Base-by-base conservation (phyloP, 768 basidiomycete genomes). In the Gyrodon lividus region DNA sequence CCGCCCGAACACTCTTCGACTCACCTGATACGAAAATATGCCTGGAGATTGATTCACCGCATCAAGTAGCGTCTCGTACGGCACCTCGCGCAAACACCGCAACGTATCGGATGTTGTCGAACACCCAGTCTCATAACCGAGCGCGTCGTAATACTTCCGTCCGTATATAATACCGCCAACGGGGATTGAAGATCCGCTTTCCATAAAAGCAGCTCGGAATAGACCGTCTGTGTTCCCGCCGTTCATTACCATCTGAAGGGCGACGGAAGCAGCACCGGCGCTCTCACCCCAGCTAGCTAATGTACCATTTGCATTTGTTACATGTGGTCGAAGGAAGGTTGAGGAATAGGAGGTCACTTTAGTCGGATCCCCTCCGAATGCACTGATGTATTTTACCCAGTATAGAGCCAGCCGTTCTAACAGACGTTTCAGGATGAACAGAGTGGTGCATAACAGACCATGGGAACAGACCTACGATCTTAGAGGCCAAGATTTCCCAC, bases 361-460 rank as follows among this genome's bases (percentile, higher is more conserved):
- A 10, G n/a, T 59, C 17, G 70, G 72, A 54, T 79, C 80, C 13
- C 84, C 84, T 10, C 86, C 85, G 54, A 87, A 88, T 0, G 64
- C 63, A 13, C 57, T 70, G 39, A 87, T 84, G 56, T 87, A 79
- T 20, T 73, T 64, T 0, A 87, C 76, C 86, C 79, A 82, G 55
- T 72, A 56, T 9, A 80, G 59, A 1, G 77, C 79, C 7, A 69
- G 55, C 7, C 69, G 59, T 46, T 68, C 66, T 76, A 56, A n/a
- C 20, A 5, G 19, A 23, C 13, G 12, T 31, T 48, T 22, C 1
- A 13, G 1, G 5, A n/a, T n/a, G 6, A 12, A 46, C 4, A 44
- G 8, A 42, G 16, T 12, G 13, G 10, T 10, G 6, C 0, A 4
- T 16, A 37, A n/a, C 6, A 17, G 24, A 8, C 8, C 8, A n/a